phyloP scores from a whole-genome alignment of 352 stramenopile genomes.

The Pythium monospermum region DNA sequence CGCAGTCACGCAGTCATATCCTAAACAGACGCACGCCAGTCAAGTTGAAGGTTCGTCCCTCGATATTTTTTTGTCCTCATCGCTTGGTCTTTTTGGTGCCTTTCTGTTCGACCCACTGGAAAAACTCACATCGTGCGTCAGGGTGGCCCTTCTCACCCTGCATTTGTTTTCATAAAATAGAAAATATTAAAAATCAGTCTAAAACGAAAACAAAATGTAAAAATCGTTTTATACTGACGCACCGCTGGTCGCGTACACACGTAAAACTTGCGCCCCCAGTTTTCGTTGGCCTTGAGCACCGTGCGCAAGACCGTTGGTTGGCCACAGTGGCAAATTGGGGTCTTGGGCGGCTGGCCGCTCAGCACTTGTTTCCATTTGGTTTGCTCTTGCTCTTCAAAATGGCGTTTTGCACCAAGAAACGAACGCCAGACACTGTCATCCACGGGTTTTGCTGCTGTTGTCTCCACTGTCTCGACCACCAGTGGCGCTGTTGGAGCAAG shows the following conservation, averaged over 20 bases:
- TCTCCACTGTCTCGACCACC: background rate
- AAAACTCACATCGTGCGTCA: slow-evolving; percentile 80
- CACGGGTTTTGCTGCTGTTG: background rate
- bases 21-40: no score
- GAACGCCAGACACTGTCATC: slow-evolving; percentile 9
- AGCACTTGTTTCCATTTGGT: slow-evolving; percentile 67
- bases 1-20: no score
- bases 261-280: slow-evolving; percentile 83
- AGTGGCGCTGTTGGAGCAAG: background rate
- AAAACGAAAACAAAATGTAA: background rate
- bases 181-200: background rate
- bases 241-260: slow-evolving; percentile 80
- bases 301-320: slow-evolving; percentile 67
- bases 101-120: slow-evolving; percentile 67
- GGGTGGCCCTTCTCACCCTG: slow-evolving; percentile 78
- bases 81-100: slow-evolving; percentile 16
- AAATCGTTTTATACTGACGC: slow-evolving; percentile 8
- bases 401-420: slow-evolving; percentile 29
- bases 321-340: slow-evolving; percentile 59
- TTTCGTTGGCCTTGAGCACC: slow-evolving; percentile 76
- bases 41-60: no score
- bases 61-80: background rate
- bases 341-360: slow-evolving; percentile 48
- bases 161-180: no score
- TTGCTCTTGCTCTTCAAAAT: slow-evolving; percentile 23